A percentile compares a stretch with the other conserved stretches of the same genome.
Evolutionary conservation across 805 yeast genomes (phyloP).

Genomic region (Metschnikowia proteae): DNA sequence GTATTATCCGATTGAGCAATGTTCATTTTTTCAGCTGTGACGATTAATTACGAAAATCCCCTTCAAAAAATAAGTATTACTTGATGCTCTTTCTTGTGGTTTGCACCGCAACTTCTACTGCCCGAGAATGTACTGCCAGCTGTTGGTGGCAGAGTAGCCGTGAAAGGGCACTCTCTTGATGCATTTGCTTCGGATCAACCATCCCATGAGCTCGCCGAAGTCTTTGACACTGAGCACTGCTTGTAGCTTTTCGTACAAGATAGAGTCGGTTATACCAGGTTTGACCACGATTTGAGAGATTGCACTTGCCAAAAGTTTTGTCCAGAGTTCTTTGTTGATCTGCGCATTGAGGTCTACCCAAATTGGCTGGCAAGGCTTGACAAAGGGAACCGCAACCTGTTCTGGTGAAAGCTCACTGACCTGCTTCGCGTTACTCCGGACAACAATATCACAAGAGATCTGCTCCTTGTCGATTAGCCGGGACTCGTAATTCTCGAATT

Average conservation of each 20-base stretch:
- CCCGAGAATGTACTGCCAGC: constrained; percentile 47
- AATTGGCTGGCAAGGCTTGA: constrained; percentile 57
- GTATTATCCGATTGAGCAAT: too few relatives aligned
- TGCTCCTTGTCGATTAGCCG: constrained; percentile 66
- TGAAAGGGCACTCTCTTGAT: constrained; percentile 28
- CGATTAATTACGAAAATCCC: too few relatives aligned
- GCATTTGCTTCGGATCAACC: constrained; percentile 42
- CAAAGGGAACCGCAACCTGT: constrained; percentile 49
- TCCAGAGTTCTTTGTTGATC: constrained; percentile 61
- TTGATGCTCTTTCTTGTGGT: too few relatives aligned
- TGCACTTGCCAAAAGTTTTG: constrained; percentile 46
- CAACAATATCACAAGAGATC: constrained; percentile 60
- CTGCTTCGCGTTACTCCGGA: constrained; percentile 22
- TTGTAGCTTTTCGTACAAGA: constrained; percentile 25
- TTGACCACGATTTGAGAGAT: constrained; percentile 31
- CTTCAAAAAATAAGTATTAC: too few relatives aligned
- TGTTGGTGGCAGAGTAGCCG: constrained; percentile 42
- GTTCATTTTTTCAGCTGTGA: too few relatives aligned
- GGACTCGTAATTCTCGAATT: constrained; percentile 65
- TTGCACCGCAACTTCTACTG: neutral
- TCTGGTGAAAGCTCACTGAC: constrained; percentile 2
- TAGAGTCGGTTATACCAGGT: constrained; percentile 32
- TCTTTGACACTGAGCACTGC: constrained; percentile 30
- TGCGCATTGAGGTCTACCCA: constrained; percentile 71
- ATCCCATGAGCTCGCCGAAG: constrained; percentile 26